These are phyloP conservation scores for Cardiospermum halicacabum DNA, from an alignment of 345 rosid genomes.

Conservation along the genomic window DNA sequence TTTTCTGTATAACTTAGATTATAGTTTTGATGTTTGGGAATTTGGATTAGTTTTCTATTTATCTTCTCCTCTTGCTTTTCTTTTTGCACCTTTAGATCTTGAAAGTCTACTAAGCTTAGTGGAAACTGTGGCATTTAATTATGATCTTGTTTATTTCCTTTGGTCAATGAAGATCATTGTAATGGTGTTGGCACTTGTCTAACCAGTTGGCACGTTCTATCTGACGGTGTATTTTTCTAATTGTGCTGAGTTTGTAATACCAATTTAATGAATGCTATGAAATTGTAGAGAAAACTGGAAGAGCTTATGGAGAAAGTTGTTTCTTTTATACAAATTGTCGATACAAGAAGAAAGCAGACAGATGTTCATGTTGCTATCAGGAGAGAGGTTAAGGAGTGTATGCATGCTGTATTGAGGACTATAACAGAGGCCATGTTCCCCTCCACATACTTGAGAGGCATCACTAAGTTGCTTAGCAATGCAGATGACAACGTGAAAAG, in stretches of 20 bases:
- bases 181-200: not conserved
- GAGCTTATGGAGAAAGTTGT: slow-evolving; percentile 74
- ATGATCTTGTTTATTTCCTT: too few species aligned
- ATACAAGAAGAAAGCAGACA: slow-evolving; percentile 43
- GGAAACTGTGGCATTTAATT: too few species aligned
- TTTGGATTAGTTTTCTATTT: too few species aligned
- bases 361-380: slow-evolving; percentile 30
- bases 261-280: not conserved
- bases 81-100: not conserved
- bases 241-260: not conserved
- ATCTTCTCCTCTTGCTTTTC: slow-evolving; percentile 1
- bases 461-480: slow-evolving; percentile 58
- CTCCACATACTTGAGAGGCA: slow-evolving; percentile 61
- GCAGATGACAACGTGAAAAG: slow-evolving; percentile 50
- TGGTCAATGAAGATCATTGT: not conserved
- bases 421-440: slow-evolving; percentile 55
- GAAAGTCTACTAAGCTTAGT: too few species aligned
- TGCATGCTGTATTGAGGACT: slow-evolving; percentile 53
- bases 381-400: slow-evolving; percentile 51
- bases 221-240: not conserved
- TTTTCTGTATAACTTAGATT: too few species aligned
- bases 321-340: slow-evolving; percentile 42
- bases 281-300: slow-evolving; percentile 56
- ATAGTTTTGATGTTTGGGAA: too few species aligned
- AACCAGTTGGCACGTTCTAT: not conserved